These are phyloP conservation scores for Spongispora temasekensis DNA, from an alignment of 1,284 basidiomycete genomes.

Conservation along the genomic window DNA sequence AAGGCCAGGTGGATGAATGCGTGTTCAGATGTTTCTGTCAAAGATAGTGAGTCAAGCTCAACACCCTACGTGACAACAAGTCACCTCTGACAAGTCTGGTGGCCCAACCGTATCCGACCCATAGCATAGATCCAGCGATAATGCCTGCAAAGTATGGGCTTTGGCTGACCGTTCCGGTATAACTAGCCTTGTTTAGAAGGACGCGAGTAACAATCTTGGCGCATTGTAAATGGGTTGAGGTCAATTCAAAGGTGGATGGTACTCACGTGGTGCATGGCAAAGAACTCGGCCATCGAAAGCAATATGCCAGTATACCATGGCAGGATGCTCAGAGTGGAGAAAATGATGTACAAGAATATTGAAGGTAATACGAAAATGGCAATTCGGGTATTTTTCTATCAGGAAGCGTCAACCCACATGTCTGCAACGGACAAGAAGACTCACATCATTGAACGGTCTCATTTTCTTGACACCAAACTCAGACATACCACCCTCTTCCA, in stretches of 20 bases:
- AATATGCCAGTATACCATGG: conserved; percentile 91
- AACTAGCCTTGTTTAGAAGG: conserved; percentile 74
- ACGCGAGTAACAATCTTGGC: conserved; percentile 78
- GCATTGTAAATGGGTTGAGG: conserved; percentile 1
- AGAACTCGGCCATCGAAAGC: conserved; percentile 83
- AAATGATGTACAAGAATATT: conserved; percentile 79
- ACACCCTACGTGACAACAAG: neutral
- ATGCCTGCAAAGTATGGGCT: conserved; percentile 94
- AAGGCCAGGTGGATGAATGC: conserved; percentile 77
- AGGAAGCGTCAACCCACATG: conserved; percentile 6
- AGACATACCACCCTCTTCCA: conserved; percentile 83
- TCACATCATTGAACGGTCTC: conserved; percentile 71
- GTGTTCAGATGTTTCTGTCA: conserved; percentile 71
- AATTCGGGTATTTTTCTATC: conserved; percentile 74
- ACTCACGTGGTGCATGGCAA: conserved; percentile 88
- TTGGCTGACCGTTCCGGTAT: conserved; percentile 74
- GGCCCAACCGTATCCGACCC: conserved; percentile 86
- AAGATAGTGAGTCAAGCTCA: conserved; percentile 1
- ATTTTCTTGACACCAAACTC: conserved; percentile 73
- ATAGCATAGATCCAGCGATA: conserved; percentile 83
- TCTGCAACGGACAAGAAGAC: neutral
- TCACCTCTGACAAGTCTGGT: conserved; percentile 71
- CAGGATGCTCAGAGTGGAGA: conserved; percentile 77
- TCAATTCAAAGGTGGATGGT: conserved; percentile 4
- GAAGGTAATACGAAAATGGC: conserved; percentile 84